A percentile compares a stretch with the other conserved stretches of the same genome.
These are phyloP conservation scores for Colletotrichum shisoi DNA, from an alignment of 2,329 filamentous ascomycete genomes.

Conservation along the genomic window DNA sequence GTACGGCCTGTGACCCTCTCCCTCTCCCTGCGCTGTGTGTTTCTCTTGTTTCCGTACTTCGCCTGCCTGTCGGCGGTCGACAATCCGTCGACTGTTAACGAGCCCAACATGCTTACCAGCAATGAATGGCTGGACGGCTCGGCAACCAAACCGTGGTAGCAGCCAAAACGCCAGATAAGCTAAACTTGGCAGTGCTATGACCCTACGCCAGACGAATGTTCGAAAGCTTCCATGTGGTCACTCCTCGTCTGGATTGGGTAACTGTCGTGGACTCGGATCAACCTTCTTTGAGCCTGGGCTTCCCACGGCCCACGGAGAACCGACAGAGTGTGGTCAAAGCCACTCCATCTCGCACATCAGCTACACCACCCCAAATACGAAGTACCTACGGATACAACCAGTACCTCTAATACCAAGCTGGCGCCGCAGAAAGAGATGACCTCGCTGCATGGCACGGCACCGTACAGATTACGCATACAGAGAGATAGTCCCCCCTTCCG, in stretches of 20 bases:
- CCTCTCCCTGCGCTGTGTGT: not conserved
- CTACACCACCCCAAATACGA: not conserved
- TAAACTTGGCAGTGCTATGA: constrained; percentile 35
- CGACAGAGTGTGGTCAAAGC: constrained; percentile 30
- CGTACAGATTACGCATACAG: not conserved
- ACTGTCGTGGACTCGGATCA: constrained; percentile 12
- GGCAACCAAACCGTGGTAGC: not conserved
- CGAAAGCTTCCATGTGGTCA: constrained; percentile 36
- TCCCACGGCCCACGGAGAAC: constrained; percentile 22
- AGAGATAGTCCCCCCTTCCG: not conserved
- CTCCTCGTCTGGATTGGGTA: constrained; percentile 31
- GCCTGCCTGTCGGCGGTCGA: not conserved
- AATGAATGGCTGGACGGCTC: constrained; percentile 4
- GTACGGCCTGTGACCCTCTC: too few relatives aligned
- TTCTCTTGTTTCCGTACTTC: not conserved
- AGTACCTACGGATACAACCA: not conserved
- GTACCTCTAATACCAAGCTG: constrained; percentile 1
- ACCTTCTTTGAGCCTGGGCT: constrained; percentile 17
- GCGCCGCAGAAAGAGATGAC: not conserved
- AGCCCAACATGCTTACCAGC: constrained; percentile 12
- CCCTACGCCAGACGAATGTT: constrained; percentile 34
- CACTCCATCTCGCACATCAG: constrained; percentile 21
- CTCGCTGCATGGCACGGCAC: not conserved
- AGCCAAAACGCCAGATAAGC: constrained; percentile 25
- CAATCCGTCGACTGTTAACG: not conserved